These are phyloP conservation scores for Zygoascus meyerae DNA, from an alignment of 1,139 yeast genomes.

Conservation along the genomic window DNA sequence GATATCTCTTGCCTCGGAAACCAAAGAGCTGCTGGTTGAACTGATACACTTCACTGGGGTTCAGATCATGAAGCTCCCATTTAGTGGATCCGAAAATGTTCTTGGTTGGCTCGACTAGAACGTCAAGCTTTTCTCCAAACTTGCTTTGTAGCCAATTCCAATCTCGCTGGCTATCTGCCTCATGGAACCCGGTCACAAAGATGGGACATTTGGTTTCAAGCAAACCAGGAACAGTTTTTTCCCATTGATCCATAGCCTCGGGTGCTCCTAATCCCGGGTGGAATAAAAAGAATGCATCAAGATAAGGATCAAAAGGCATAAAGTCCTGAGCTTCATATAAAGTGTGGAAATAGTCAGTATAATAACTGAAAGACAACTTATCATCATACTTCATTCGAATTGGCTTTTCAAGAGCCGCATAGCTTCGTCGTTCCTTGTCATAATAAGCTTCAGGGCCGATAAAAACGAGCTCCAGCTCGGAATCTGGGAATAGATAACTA, in stretches of 20 bases:
- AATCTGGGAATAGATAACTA: slow-evolving; percentile 77
- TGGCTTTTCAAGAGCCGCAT: slow-evolving; percentile 52
- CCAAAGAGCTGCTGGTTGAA: slow-evolving; percentile 86
- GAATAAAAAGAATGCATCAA: slow-evolving; percentile 86
- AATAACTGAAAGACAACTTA: slow-evolving; percentile 68
- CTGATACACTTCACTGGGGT: slow-evolving; percentile 90
- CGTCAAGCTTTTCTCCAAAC: slow-evolving; percentile 72
- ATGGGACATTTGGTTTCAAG: slow-evolving; percentile 90
- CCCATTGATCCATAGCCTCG: slow-evolving; percentile 75
- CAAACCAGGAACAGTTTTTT: slow-evolving; percentile 74
- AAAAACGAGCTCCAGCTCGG: slow-evolving; percentile 78
- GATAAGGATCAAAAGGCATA: slow-evolving; percentile 96
- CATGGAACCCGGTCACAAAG: slow-evolving; percentile 85
- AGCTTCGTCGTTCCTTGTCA: slow-evolving; percentile 56
- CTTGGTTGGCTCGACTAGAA: slow-evolving; percentile 65
- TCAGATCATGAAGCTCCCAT: slow-evolving; percentile 86
- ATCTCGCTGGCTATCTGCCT: slow-evolving; percentile 64
- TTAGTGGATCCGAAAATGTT: slow-evolving; percentile 81
- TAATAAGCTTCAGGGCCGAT: slow-evolving; percentile 89
- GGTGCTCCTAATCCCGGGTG: slow-evolving; percentile 92
- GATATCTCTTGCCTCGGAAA: slow-evolving; percentile 93
- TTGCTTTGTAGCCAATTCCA: slow-evolving; percentile 60
- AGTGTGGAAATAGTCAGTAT: slow-evolving; percentile 87
- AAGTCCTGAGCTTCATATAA: slow-evolving; percentile 87
- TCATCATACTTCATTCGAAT: slow-evolving; percentile 70